Base-by-base conservation (phyloP, 2,329 filamentous ascomycete species). In the Phyllosticta paracitricarpa region DNA sequence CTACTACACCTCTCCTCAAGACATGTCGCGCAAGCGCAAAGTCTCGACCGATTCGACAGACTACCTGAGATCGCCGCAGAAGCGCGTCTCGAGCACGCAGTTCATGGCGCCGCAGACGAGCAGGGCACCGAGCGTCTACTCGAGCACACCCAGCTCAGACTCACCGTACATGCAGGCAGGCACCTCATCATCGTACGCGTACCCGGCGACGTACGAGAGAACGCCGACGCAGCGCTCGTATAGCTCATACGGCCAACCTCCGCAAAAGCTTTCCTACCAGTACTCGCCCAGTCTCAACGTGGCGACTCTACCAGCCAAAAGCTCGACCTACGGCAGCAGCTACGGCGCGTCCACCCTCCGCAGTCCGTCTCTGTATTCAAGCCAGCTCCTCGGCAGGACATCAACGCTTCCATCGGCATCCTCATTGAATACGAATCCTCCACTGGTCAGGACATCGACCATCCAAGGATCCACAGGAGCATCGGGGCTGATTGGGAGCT, bases 371-470 rank as follows among this genome's bases (percentile, higher is more conserved):
- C 63, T 66, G 55, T 59, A 70, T 30, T 56, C 58, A 3, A 56
- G 14, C 2, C 53, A 61, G n/a, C 48, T 61, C 40, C 30, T 61
- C 48, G 48, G 51, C 78, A 56, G 72, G 71, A 57, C 77, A 78
- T 54, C 78, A 73, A 67, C 78, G 54, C 70, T 78, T 57, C 71
- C 78, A 51, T 81, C 82, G 5, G 77, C 80, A 14, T 66, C 66
- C 19, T 65, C 74, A 9, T 69, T 78, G 33, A 40, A 22, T 22
- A 22, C 14, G 14, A 83, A 82, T 62, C 87, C 59, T 19, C 59
- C 59, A 25, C 73, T 89, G 62, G 84, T 89, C 60, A 81, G 87
- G 62, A 88, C 86, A 4, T 88, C 87, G 2, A 87, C 84, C 2
- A 73, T 89, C 56, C 82, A 84, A 63, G 33, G 33, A 40, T 40